Base-by-base conservation (phyloP, 345 rosid genomes). In the Citrus trifoliata region DNA sequence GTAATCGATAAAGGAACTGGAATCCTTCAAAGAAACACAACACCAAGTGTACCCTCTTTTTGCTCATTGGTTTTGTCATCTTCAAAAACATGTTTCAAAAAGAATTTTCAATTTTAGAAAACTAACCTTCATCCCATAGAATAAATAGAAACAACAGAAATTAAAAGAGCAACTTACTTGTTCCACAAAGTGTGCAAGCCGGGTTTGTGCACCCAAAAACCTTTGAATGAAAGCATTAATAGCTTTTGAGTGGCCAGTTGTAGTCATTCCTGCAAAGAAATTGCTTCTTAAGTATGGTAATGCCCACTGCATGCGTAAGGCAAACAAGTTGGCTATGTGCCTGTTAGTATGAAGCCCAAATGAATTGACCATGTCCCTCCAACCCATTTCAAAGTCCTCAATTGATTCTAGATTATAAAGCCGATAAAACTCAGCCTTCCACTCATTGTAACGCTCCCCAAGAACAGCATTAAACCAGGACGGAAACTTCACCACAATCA, bases 401-500 rank as follows among this genome's bases (percentile, higher is more conserved):
- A 88, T 77, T 14, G 91, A 91, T 79, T 92, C 99, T 74, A 91
- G 78, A 82, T 92, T 92, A 80, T 95, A 95, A 33, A 95, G 93
- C 19, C 96, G 88, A 86, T 87, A 85, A 76, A 93, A 95, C 83
- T 92, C 99, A 62, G 93, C 83, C 83, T 95, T 95, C 99, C 99
- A 95, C 85, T 91, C 96, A 22, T 90, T 95, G 82, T 95, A 95
- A 21, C 89, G 93, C 75, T 95, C 99, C 30, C 98, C 98, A 48
- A 95, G 87, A 81, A 90, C 90, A 82, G 96, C 97, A 80, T 93
- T 93, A 83, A 93, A 93, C 95, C 99, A 95, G 53, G 99, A 93
- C 22, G 99, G 97, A 77, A 95, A 95, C 84, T 95, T 95, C 25
- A 88, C 97, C 78, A 92, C 93, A 70, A 93, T 88, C 98, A 95